Percentiles rank a stretch among this genome's conserved stretches.
Evolutionary conservation across 2,329 filamentous ascomycete genomes (phyloP).

Genomic region (Pyrenophora seminiperda): DNA sequence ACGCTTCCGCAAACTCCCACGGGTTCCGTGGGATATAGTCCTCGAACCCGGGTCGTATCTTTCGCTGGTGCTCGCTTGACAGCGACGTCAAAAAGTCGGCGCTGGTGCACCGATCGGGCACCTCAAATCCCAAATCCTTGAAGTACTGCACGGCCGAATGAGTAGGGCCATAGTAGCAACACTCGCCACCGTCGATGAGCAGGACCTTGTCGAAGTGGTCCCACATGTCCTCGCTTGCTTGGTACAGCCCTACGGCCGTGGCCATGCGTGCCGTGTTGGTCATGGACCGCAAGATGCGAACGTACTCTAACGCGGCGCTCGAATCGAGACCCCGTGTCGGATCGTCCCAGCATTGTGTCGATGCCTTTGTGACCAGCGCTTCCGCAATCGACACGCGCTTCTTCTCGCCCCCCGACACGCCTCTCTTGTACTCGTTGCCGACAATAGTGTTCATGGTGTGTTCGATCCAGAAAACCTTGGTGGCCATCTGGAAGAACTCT

Average conservation of each 20-base stretch:
- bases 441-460: slow-evolving; percentile 73
- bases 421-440: slow-evolving; percentile 73
- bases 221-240: no score
- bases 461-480: no score
- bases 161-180: slow-evolving; percentile 70
- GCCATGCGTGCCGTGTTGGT: no score
- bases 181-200: slow-evolving; percentile 62
- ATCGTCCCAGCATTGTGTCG: slow-evolving; percentile 73
- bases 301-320: slow-evolving; percentile 72
- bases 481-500: no score
- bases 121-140: slow-evolving; percentile 67
- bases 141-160: slow-evolving; percentile 70
- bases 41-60: slow-evolving; percentile 46
- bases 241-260: no score
- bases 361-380: slow-evolving; percentile 51
- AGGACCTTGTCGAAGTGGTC: slow-evolving; percentile 31
- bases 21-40: slow-evolving; percentile 48
- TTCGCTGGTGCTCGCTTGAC: slow-evolving; percentile 52
- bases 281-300: no score
- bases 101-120: slow-evolving; percentile 60
- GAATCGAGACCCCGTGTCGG: slow-evolving; percentile 71
- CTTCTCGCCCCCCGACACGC: slow-evolving; percentile 69
- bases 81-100: slow-evolving; percentile 77
- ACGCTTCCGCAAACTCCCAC: slow-evolving; percentile 57
- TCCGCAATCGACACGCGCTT: slow-evolving; percentile 49